Evolutionary conservation across 164 flowering plant genomes (phyloP).

Genomic region (Cinnamomum micranthum): DNA sequence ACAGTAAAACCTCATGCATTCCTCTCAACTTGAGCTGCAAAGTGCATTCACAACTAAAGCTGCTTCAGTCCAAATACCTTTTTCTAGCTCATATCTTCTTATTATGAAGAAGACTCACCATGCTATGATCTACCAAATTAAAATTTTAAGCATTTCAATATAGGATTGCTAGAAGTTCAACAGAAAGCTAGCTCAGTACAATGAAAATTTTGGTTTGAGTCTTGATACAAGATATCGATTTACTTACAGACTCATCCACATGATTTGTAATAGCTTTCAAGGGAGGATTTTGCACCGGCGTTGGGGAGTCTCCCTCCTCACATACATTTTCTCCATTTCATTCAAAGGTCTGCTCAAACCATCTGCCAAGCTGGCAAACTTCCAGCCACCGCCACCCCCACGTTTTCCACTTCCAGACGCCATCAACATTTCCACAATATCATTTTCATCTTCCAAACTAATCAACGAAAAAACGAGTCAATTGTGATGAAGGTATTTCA

Average conservation of each 20-base stretch:
- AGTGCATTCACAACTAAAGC: no score
- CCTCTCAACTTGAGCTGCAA: no score
- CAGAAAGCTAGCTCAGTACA: background rate
- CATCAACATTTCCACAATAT: no score
- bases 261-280: constrained; percentile 8
- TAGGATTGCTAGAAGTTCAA: background rate
- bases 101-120: background rate
- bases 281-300: constrained; percentile 60
- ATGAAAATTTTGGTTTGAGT: background rate
- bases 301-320: constrained; percentile 71
- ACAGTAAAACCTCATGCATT: no score
- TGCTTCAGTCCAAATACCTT: background rate
- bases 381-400: no score
- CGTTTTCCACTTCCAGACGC: no score
- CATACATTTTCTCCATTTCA: constrained; percentile 80
- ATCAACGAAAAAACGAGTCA: no score
- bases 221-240: background rate
- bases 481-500: no score
- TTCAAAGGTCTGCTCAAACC: constrained; percentile 84
- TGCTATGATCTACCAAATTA: background rate
- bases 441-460: no score
- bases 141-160: background rate
- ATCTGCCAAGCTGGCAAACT: no score
- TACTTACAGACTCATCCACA: background rate
- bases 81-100: background rate